Evolutionary conservation across 495 filamentous ascomycete species (phyloP), one percentile per base, ranked within the genome.

Genomic region (Podospora pseudocomata): DNA sequence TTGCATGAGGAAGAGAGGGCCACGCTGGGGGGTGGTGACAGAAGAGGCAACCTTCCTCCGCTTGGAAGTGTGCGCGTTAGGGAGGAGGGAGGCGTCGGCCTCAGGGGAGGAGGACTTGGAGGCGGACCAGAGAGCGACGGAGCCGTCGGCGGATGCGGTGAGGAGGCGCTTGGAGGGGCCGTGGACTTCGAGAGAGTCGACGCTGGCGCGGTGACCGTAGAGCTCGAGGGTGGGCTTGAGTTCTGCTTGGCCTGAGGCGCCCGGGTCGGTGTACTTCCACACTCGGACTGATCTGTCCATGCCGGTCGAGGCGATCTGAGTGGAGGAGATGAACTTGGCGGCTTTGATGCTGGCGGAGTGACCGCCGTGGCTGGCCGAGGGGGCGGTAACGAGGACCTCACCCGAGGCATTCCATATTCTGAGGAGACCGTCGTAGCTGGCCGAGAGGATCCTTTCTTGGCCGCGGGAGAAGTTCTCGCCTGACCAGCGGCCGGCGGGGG

Each of bases 391-490:
- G 64, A 96, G 79, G 1, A 89, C 83, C 69, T 94, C 86, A 4
- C 91, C 93, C 2, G 91, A 93, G 78, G 88, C 88, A 73, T 95
- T 90, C 94, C 95, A 97, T 73, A 98, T 84, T 61, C 92, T 83
- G 54, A 97, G 78, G 11, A 95, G 76, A 26, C 94, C 94, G 75
- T 99, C 95, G 75, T 95, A 97, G 34, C 91, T 92, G 13, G 88
- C 93, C 0, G 92, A 93, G n/a, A 97, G 79, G 65, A 98, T 90
- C 56, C 92, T 82, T 27, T 83, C 81, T 53, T 81, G 80, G 63
- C 80, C 80, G 67, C 75, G 64, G 70, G 77, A 72, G 77, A 86
- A 73, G 65, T 71, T 69, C 62, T 78, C 68, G 76, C 78, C 76
- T 19, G 75, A 78, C 87, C 86, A 89, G 57, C 78, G 80, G 23